Percentiles rank a stretch among this genome's conserved stretches.
Evolutionary conservation across 495 filamentous ascomycete genomes (phyloP).

Genomic region (Pyrenula aspistea): DNA sequence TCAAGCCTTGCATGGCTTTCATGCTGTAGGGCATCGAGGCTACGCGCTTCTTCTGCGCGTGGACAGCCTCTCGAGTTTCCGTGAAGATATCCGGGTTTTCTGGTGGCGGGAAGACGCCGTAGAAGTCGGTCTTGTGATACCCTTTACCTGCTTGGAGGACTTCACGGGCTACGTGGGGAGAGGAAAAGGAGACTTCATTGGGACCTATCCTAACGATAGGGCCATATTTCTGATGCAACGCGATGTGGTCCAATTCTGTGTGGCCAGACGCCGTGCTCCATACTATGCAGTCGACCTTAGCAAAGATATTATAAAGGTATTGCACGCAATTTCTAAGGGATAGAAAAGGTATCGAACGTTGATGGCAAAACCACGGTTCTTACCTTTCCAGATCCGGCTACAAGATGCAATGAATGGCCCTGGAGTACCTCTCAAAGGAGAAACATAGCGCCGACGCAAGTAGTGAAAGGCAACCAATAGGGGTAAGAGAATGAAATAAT

Average conservation of each 20-base stretch:
- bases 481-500: constrained; percentile 24
- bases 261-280: constrained; percentile 19
- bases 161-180: constrained; percentile 29
- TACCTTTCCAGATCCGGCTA: constrained; percentile 27
- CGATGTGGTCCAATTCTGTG: constrained; percentile 32
- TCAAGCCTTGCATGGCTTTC: constrained; percentile 38
- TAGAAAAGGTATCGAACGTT: too few relatives aligned
- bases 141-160: constrained; percentile 37
- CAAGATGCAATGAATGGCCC: constrained; percentile 38
- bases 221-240: constrained; percentile 38
- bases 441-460: constrained; percentile 27
- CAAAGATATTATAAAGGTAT: too few relatives aligned
- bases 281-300: too few relatives aligned
- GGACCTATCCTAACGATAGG: constrained; percentile 43
- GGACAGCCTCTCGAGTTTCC: constrained; percentile 38
- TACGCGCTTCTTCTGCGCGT: constrained; percentile 43
- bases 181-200: constrained; percentile 41
- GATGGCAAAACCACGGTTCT: not conserved
- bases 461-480: constrained; percentile 16
- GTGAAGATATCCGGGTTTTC: constrained; percentile 51
- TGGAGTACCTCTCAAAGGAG: constrained; percentile 32
- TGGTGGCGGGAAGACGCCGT: constrained; percentile 40
- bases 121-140: constrained; percentile 45
- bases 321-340: too few relatives aligned
- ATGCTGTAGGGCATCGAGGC: constrained; percentile 41